phyloP scores from a whole-genome alignment of 345 rosid species.

The Leavenworthia alabamica region DNA sequence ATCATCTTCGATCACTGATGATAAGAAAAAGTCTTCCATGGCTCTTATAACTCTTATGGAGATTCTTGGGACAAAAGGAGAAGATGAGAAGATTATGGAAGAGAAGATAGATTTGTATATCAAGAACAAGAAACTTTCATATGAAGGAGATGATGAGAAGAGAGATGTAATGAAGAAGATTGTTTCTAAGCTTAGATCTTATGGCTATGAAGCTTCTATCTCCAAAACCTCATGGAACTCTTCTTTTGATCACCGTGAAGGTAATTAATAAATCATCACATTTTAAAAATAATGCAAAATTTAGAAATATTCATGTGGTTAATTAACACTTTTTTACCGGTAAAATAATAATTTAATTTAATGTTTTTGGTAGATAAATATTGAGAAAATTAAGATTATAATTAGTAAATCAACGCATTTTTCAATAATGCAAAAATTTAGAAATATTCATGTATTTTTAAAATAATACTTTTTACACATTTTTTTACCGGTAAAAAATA shows the following conservation, averaged over 20 bases:
- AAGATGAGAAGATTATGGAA: slow-evolving; percentile 31
- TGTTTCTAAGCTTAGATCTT: slow-evolving; percentile 27
- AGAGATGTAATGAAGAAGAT: slow-evolving; percentile 33
- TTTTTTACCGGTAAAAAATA: no score
- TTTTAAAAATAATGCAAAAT: neutral
- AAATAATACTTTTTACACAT: no score
- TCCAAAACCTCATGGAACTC: slow-evolving; percentile 35
- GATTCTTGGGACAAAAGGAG: slow-evolving; percentile 26
- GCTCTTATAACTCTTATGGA: slow-evolving; percentile 32
- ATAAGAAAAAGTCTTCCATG: slow-evolving; percentile 13
- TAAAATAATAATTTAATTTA: no score
- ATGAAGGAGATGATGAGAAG: slow-evolving; percentile 28
- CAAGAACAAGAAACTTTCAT: slow-evolving; percentile 2
- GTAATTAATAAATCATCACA: neutral
- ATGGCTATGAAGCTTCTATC: slow-evolving; percentile 35
- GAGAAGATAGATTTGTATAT: slow-evolving; percentile 27
- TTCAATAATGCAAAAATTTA: no score
- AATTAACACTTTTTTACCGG: no score
- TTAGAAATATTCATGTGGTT: slow-evolving; percentile 2
- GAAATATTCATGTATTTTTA: no score
- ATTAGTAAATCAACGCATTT: no score
- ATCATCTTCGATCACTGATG: slow-evolving; percentile 9
- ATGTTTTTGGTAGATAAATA: no score
- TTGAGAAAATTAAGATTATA: no score
- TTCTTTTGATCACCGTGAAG: slow-evolving; percentile 30